A percentile compares a stretch with the other conserved stretches of the same genome.
Conservation (phyloP, 2,329 filamentous ascomycete genomes). For the Microascus cirrosus region DNA sequence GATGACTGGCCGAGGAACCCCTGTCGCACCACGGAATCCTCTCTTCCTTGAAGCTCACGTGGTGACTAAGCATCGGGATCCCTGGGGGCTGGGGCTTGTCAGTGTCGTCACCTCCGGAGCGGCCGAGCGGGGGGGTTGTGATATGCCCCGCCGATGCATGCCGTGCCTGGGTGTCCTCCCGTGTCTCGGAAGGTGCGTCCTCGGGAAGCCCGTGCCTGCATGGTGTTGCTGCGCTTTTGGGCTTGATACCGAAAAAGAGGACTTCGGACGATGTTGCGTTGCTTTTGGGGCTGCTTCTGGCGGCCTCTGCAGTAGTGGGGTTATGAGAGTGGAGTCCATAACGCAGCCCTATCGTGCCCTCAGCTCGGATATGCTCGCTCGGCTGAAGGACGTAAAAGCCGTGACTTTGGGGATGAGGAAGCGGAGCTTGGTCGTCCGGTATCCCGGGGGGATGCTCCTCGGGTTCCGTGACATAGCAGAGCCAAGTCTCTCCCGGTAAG, state of each 20-base stretch:
- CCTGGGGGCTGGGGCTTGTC: no score
- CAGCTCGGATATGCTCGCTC: background rate
- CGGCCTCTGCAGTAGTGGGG: background rate
- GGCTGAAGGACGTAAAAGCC: no score
- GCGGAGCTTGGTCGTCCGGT: background rate
- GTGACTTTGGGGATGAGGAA: background rate
- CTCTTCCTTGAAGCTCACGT: no score
- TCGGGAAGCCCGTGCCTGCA: background rate
- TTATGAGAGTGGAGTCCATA: background rate
- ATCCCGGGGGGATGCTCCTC: background rate
- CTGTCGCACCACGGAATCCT: no score
- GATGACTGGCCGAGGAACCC: no score
- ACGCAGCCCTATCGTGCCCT: background rate
- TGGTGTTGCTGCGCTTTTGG: background rate
- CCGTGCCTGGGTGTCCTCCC: background rate
- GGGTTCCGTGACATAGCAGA: background rate
- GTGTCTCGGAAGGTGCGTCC: background rate
- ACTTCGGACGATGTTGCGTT: background rate
- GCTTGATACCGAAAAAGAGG: background rate
- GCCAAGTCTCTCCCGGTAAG: background rate
- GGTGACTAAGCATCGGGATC: no score
- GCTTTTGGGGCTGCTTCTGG: background rate
- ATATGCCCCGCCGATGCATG: no score
- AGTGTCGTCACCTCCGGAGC: no score
- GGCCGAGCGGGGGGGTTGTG: no score